Percentiles rank a stretch among this genome's conserved stretches.
These are phyloP conservation scores for Schizonepeta tenuifolia DNA, from an alignment of 257 asterid species.

Conservation along the genomic window DNA sequence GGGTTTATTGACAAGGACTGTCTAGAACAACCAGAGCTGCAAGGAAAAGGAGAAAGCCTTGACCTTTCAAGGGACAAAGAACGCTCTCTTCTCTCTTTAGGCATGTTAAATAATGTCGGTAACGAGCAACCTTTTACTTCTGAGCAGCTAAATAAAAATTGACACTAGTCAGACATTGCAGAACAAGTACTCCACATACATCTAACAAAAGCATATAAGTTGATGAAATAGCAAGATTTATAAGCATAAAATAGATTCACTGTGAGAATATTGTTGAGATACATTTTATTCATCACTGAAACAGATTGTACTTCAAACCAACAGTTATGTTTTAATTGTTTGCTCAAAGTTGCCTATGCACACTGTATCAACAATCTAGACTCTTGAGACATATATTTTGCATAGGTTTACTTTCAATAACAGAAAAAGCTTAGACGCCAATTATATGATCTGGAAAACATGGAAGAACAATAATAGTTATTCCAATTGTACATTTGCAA, in stretches of 20 bases:
- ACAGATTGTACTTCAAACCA: not conserved
- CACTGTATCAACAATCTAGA: too few relatives aligned
- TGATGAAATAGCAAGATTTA: not conserved
- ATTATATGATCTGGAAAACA: not conserved
- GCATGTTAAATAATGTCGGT: constrained; percentile 49
- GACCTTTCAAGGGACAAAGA: constrained; percentile 73
- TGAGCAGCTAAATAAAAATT: constrained; percentile 16
- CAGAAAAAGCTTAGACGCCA: not conserved
- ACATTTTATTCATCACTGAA: not conserved
- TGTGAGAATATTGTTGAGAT: not conserved
- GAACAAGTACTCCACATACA: constrained; percentile 15
- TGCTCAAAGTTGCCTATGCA: too few relatives aligned
- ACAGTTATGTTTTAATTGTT: not conserved
- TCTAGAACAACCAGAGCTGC: constrained; percentile 59
- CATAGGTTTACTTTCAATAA: constrained; percentile 6
- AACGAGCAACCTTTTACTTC: constrained; percentile 14
- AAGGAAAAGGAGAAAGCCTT: constrained; percentile 59
- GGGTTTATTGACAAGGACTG: constrained; percentile 48
- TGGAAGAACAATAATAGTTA: not conserved
- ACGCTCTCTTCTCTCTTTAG: constrained; percentile 74
- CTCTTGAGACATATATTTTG: not conserved
- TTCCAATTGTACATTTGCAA: not conserved
- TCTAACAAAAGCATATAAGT: not conserved
- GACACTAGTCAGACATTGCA: constrained; percentile 12
- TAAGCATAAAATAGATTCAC: not conserved